Base-by-base conservation (phyloP, 225 moss, liverwort and hornwort genomes). In the Polytrichum formosum region DNA sequence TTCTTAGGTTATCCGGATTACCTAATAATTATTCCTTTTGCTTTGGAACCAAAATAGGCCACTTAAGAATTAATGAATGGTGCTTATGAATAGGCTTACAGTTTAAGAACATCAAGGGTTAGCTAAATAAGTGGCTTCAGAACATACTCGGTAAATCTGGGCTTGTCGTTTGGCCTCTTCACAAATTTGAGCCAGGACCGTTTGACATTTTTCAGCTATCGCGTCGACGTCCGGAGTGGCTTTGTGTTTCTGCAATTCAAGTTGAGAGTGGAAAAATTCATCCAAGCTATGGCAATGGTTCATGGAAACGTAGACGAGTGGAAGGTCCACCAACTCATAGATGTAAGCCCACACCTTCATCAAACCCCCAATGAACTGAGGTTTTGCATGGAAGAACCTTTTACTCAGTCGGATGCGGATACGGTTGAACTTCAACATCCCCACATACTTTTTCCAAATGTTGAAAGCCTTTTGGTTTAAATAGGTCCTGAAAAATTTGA, bases 361-460 rank as follows among this genome's bases (percentile, higher is more conserved):
- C 16, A 95, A 79, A 4, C 89, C 92, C 78, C 87, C 76, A 22
- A 91, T 87, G 22, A 95, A 95, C 53, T 90, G 87, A 46, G 92
- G 86, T 67, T 95, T 95, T 7, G 92, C 91, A 54, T 81, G 84
- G 64, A 95, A 95, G 23, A 92, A 83, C 0, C 88, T 88, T 64
- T 85, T 82, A 7, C 81, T 37, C 6, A 95, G 83, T 25, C 68
- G 80, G 58, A 79, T 73, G 72, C 92, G 84, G 2, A 95, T 65
- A 18, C 89, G 71, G 26, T 80, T 65, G 64, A 95, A 95, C 55
- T 95, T 92, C 53, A 83, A 72, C 77, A 89, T 90, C 9, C 95
- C 91, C 59, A 95, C 85, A 54, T 89, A 89, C 68, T 83, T 91
- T 53, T 87, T 89, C 95, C 92, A 95, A 28, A 91, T 83, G 19